A percentile compares a stretch with the other conserved stretches of the same genome.
phyloP scores from a whole-genome alignment of 129 eudicot genomes.

The Silybum marianum region DNA sequence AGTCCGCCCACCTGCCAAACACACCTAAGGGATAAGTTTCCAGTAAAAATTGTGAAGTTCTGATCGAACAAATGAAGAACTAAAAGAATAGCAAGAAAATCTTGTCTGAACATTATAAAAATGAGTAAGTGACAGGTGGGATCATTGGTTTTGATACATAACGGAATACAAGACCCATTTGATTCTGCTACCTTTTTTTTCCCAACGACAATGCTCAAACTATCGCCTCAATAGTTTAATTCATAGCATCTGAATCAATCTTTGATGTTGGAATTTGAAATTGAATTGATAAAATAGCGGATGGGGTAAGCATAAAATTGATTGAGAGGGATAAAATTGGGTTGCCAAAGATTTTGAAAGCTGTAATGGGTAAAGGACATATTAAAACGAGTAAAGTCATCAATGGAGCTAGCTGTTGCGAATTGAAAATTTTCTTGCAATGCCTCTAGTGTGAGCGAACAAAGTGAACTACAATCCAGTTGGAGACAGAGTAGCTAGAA shows the following conservation, averaged over 20 bases:
- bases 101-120: no score
- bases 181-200: neutral
- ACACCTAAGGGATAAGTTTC: neutral
- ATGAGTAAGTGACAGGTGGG: neutral
- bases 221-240: neutral
- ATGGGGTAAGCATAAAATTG: neutral
- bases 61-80: neutral
- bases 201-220: neutral
- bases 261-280: neutral
- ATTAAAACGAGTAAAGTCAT: neutral
- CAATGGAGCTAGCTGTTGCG: neutral
- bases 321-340: neutral
- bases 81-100: no score
- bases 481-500: neutral
- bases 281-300: neutral
- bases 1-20: neutral
- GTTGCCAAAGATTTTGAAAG: neutral
- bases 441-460: neutral
- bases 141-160: conserved; percentile 3
- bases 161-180: neutral
- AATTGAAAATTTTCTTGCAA: neutral
- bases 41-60: neutral
- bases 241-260: neutral
- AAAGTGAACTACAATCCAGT: neutral
- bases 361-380: neutral